phyloP scores from a whole-genome alignment of 164 flowering plant genomes.

The Vitis riparia region DNA sequence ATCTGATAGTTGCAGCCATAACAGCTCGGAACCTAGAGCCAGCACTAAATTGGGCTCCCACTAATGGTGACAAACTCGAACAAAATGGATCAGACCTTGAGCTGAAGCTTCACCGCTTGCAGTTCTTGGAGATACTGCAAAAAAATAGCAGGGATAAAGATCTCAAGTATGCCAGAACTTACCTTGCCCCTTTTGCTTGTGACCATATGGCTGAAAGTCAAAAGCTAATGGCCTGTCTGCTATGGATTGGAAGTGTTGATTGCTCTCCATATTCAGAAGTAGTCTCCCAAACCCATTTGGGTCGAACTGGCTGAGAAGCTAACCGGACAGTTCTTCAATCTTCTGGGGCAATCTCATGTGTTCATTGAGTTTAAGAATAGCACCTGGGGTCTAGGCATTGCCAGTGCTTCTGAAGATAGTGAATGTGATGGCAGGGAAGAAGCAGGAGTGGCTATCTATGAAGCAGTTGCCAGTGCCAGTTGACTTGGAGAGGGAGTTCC shows the following conservation, averaged over 20 bases:
- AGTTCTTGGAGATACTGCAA: constrained; percentile 66
- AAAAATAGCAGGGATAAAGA: constrained; percentile 51
- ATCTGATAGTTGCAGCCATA: constrained; percentile 68
- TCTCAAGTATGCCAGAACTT: constrained; percentile 53
- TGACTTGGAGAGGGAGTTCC: constrained; percentile 69
- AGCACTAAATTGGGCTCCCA: constrained; percentile 65
- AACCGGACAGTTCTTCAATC: constrained; percentile 55
- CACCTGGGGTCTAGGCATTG: constrained; percentile 71
- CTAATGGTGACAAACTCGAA: constrained; percentile 48
- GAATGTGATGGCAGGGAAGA: constrained; percentile 72
- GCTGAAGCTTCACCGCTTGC: constrained; percentile 67
- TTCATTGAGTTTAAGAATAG: constrained; percentile 61
- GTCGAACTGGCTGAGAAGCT: constrained; percentile 58
- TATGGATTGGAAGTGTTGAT: constrained; percentile 69
- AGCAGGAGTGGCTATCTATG: constrained; percentile 75
- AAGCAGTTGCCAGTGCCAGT: constrained; percentile 79
- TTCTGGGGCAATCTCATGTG: constrained; percentile 67
- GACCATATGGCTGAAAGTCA: constrained; percentile 56
- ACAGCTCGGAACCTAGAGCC: constrained; percentile 57
- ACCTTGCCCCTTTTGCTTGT: constrained; percentile 53
- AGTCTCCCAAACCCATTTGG: constrained; percentile 51
- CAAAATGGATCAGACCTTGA: constrained; percentile 58
- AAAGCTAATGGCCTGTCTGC: constrained; percentile 81
- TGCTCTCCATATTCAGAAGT: constrained; percentile 64
- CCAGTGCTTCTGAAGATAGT: constrained; percentile 75